Base-by-base conservation (phyloP, 2,329 filamentous ascomycete genomes). In the Sclerotinia glacialis region DNA sequence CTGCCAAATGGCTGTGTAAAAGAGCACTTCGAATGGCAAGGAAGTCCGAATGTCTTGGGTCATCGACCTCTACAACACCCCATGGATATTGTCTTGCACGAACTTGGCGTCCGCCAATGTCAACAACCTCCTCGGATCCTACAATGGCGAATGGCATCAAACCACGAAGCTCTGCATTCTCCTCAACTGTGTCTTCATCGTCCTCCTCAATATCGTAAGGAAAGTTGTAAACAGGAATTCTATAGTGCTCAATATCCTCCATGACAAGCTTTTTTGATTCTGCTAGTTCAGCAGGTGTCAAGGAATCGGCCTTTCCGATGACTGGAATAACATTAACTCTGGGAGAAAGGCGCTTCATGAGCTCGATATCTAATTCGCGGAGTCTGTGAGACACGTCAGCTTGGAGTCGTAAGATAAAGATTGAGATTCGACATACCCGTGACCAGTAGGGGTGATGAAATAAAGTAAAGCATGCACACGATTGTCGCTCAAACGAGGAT, bases 261-360 rank as follows among this genome's bases (percentile, higher is more conserved):
- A 99, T 99, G 77, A 99, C 93, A 69, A 99, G 87, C 86, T 98
- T 99, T 88, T 99, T 99, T 73, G 94, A 98, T 82, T 99, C 95
- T 73, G 95, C 95, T 71, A 99, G 86, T 83, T 99, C 95, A 73
- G 92, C 90, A 49, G 95, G 95, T 66, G 95, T 99, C 70, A 99
- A 89, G 28, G 95, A 96, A 79, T 99, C 95, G 78, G 95, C 95
- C 80, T 97, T 97, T 77, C 95, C 95, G 78, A 99, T 97, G 75
- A 99, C 95, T 71, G 95, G 95, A 73, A 99, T 99, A 74, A 99
- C 95, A 79, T 99, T 99, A 81, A 96, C 94, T 78, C 95, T 93
- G 70, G 95, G 95, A 28, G 95, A 97, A 63, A 99, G 90, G 76
- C 95, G 94, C 87, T 94, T 98, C 95, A 99, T 99, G 78, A 99